These are phyloP conservation scores for Pythium brachiatum DNA, from an alignment of 352 stramenopile genomes.

Conservation along the genomic window DNA sequence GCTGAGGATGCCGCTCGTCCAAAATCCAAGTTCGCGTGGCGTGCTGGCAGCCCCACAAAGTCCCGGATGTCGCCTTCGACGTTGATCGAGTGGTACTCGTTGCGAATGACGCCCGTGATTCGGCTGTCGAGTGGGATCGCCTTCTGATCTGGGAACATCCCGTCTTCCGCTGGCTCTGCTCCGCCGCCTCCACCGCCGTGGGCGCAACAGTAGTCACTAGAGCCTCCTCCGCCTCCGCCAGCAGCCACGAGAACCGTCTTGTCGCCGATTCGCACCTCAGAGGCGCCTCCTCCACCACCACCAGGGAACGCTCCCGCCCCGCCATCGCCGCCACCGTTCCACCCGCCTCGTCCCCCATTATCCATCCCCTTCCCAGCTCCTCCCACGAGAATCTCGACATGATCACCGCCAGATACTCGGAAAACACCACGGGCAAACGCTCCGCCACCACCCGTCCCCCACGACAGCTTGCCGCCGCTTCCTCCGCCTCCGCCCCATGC, in stretches of 20 bases:
- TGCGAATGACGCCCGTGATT: slow-evolving; percentile 27
- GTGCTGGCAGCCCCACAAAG: slow-evolving; percentile 37
- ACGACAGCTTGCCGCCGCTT: slow-evolving; percentile 35
- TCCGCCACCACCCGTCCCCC: slow-evolving; percentile 62
- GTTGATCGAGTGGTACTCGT: slow-evolving; percentile 64
- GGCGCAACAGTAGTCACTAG: slow-evolving; percentile 74
- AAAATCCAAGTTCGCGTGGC: slow-evolving; percentile 53
- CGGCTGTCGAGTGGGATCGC: slow-evolving; percentile 43
- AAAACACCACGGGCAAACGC: slow-evolving; percentile 67
- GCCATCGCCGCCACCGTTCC: slow-evolving; percentile 65
- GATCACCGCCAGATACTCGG: slow-evolving; percentile 38
- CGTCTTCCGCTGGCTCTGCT: slow-evolving; percentile 34
- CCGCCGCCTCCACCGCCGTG: slow-evolving; percentile 66
- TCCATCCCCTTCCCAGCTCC: slow-evolving; percentile 39
- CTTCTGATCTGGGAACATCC: slow-evolving; percentile 33
- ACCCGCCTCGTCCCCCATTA: slow-evolving; percentile 39
- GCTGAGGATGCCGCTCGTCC: slow-evolving; percentile 40
- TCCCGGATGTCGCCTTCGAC: slow-evolving; percentile 48
- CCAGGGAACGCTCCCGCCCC: slow-evolving; percentile 50
- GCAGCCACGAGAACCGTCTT: slow-evolving; percentile 58
- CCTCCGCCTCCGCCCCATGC: slow-evolving; percentile 77
- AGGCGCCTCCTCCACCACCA: slow-evolving; percentile 64
- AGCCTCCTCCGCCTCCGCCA: slow-evolving; percentile 68
- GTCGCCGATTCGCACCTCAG: slow-evolving; percentile 43
- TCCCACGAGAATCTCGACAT: slow-evolving; percentile 57